Percentiles rank a stretch among this genome's conserved stretches.
Evolutionary conservation across 2,329 filamentous ascomycete genomes (phyloP).

Genomic region (Penicillium thymicola): DNA sequence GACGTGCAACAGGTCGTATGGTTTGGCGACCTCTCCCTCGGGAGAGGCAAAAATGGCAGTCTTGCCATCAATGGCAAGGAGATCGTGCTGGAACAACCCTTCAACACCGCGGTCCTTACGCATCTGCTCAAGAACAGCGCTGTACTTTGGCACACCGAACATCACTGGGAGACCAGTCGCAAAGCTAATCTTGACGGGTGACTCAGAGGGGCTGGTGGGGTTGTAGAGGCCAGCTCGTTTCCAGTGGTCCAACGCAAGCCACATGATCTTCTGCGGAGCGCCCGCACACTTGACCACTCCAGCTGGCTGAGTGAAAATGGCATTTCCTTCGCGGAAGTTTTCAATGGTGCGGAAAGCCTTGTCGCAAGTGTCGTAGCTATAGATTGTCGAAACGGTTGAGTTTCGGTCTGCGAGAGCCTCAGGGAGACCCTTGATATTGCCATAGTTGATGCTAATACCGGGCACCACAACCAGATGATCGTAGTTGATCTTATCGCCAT

Average conservation of each 20-base stretch:
- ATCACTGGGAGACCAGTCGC: constrained; percentile 56
- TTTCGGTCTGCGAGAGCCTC: constrained; percentile 52
- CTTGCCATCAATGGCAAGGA: constrained; percentile 53
- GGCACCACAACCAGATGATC: constrained; percentile 64
- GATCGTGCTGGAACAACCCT: constrained; percentile 58
- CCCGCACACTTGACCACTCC: constrained; percentile 61
- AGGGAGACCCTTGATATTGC: constrained; percentile 53
- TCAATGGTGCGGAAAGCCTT: constrained; percentile 53
- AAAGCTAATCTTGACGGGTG: constrained; percentile 53
- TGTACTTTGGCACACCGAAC: constrained; percentile 62
- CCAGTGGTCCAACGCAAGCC: constrained; percentile 61
- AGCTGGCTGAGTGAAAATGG: constrained; percentile 59
- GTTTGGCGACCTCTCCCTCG: constrained; percentile 45
- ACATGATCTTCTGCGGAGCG: constrained; percentile 61
- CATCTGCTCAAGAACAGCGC: constrained; percentile 52
- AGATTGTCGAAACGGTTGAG: constrained; percentile 55
- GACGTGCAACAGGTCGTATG: constrained; percentile 57
- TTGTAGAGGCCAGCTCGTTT: constrained; percentile 53
- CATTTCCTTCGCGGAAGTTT: constrained; percentile 49
- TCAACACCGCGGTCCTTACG: constrained; percentile 56
- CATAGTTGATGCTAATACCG: constrained; percentile 53
- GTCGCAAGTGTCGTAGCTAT: constrained; percentile 55
- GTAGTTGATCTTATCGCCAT: constrained; percentile 57
- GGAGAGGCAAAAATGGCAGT: constrained; percentile 50
- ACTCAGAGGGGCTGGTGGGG: constrained; percentile 36